Percentiles rank a stretch among this genome's conserved stretches.
phyloP scores from a whole-genome alignment of 1,139 yeast species.

The Debaryomyces subglobosus region DNA sequence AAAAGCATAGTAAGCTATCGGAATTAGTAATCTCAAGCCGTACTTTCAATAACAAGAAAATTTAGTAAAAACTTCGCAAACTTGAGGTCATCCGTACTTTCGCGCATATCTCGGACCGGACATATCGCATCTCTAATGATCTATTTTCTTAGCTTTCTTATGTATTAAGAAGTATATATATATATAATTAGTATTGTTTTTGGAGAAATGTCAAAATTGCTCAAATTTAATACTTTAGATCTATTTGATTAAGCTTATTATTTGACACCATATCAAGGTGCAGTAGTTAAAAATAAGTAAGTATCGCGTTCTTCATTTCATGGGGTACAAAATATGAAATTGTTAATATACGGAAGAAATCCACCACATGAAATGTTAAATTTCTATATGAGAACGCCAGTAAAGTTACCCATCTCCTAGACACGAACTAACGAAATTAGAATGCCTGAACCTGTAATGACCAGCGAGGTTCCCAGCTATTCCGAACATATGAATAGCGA shows the following conservation, averaged over 20 bases:
- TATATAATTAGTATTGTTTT: not conserved
- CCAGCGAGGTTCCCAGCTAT: not conserved
- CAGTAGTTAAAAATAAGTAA: not conserved
- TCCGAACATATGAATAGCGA: constrained; percentile 6
- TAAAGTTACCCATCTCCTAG: not conserved
- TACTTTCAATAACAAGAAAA: not conserved
- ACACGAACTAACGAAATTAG: not conserved
- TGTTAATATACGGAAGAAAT: too few relatives aligned
- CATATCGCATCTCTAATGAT: not conserved
- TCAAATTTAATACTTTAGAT: not conserved
- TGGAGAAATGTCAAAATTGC: not conserved
- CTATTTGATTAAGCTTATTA: not conserved
- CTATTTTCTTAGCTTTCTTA: not conserved
- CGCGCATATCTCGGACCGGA: not conserved
- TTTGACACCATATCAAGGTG: not conserved
- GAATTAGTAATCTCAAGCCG: not conserved
- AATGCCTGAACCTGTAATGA: not conserved
- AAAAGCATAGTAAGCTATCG: not conserved
- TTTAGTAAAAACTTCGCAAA: not conserved
- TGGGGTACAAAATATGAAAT: not conserved
- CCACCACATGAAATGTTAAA: too few relatives aligned
- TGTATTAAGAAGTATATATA: not conserved
- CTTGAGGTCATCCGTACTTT: not conserved
- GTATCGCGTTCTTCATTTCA: not conserved
- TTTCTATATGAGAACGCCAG: not conserved